Percentiles rank a stretch among this genome's conserved stretches.
Conservation (phyloP, 2,329 filamentous ascomycete genomes). For the Ceratocystis alfenasii region DNA sequence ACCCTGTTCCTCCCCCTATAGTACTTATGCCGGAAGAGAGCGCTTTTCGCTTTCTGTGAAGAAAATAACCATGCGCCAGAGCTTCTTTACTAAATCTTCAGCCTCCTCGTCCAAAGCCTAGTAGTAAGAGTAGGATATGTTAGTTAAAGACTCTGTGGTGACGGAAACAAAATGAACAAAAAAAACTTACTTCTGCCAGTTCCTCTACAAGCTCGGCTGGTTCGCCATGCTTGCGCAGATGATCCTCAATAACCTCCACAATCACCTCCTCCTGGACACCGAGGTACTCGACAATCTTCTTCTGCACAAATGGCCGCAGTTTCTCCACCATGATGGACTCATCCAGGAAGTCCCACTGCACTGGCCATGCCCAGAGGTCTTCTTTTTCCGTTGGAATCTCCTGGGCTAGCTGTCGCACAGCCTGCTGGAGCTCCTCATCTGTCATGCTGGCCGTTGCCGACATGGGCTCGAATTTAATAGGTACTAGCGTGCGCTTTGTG, state of each 20-base stretch:
- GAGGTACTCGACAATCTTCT: conserved; percentile 94
- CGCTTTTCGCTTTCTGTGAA: conserved; percentile 90
- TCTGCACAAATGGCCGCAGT: conserved; percentile 87
- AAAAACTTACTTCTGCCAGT: conserved; percentile 59
- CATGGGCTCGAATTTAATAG: conserved; percentile 67
- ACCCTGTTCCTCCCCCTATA: background rate
- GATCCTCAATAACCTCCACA: conserved; percentile 82
- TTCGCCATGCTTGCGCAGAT: conserved; percentile 60
- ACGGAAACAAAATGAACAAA: background rate
- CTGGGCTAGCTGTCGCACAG: conserved; percentile 67
- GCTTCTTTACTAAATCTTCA: conserved; percentile 84
- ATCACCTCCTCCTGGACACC: conserved; percentile 94
- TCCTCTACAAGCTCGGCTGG: conserved; percentile 76
- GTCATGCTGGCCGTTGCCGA: conserved; percentile 53
- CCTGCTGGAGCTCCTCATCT: conserved; percentile 76
- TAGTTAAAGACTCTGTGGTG: background rate
- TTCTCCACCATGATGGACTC: conserved; percentile 71
- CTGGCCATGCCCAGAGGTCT: conserved; percentile 80
- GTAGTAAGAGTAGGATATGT: conserved; percentile 14
- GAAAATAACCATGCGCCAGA: conserved; percentile 98
- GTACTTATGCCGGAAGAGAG: conserved; percentile 56
- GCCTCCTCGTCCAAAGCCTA: conserved; percentile 89
- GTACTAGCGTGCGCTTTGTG: conserved; percentile 62
- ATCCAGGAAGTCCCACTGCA: conserved; percentile 87
- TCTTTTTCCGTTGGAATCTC: conserved; percentile 83